Conservation (phyloP, 441 rosid genomes). For the Dalechampia spathulata region DNA sequence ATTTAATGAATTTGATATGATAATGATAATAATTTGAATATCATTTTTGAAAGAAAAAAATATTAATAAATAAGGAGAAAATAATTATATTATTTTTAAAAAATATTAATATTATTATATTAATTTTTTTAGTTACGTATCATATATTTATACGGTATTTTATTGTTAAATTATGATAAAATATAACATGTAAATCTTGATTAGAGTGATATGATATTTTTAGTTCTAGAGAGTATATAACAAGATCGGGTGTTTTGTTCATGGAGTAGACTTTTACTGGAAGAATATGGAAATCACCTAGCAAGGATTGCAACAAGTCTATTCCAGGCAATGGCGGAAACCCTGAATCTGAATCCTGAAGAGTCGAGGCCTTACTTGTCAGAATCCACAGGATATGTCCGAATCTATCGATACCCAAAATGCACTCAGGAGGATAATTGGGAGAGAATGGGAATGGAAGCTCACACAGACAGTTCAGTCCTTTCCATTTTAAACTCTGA, state of each 20-base stretch:
- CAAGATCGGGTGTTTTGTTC: neutral
- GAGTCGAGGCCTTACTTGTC: constrained; percentile 26
- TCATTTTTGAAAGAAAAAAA: no score
- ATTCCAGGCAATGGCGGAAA: constrained; percentile 37
- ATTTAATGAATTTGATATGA: no score
- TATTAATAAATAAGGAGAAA: no score
- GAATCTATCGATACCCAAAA: constrained; percentile 56
- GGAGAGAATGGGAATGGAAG: constrained; percentile 41
- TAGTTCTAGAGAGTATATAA: no score
- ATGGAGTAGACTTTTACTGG: constrained; percentile 25
- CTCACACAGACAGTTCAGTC: constrained; percentile 76
- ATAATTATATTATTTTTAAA: no score
- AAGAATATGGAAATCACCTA: constrained; percentile 66
- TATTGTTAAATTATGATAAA: no score
- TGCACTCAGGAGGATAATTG: neutral
- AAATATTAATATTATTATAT: no score
- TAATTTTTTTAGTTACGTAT: no score
- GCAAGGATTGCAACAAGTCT: constrained; percentile 37
- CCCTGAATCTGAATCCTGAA: constrained; percentile 32
- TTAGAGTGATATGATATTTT: no score
- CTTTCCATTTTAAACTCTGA: constrained; percentile 54
- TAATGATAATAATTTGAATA: no score
- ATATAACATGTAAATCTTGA: no score
- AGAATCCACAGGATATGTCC: constrained; percentile 44
- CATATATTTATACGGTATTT: no score